phyloP scores from a whole-genome alignment of 345 rosid genomes.

The Arabidopsis thaliana region TAIR10.1 NC_003071.7:15800001-15800500 shows the following conservation, averaged over 20 bases:
- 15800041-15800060: slow-evolving; percentile 65
- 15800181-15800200: slow-evolving; percentile 51
- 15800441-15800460: slow-evolving; percentile 74
- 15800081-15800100: slow-evolving; percentile 43
- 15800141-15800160: slow-evolving; percentile 26
- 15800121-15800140: neutral
- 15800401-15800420: slow-evolving; percentile 55
- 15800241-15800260: slow-evolving; percentile 82
- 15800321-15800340: slow-evolving; percentile 57
- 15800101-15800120: slow-evolving; percentile 1
- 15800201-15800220: slow-evolving; percentile 83
- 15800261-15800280: slow-evolving; percentile 86
- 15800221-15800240: slow-evolving; percentile 78
- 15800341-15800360: slow-evolving; percentile 71
- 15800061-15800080: slow-evolving; percentile 39
- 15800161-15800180: slow-evolving; percentile 45
- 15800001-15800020: slow-evolving; percentile 54
- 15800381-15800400: slow-evolving; percentile 60
- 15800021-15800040: slow-evolving; percentile 70
- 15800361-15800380: slow-evolving; percentile 75
- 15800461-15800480: slow-evolving; percentile 70
- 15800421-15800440: slow-evolving; percentile 73
- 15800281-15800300: slow-evolving; percentile 51
- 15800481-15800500: slow-evolving; percentile 82
- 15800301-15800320: slow-evolving; percentile 51